Base-by-base conservation (phyloP, 768 basidiomycete species). In the Coprinopsis marcescibilis region DNA sequence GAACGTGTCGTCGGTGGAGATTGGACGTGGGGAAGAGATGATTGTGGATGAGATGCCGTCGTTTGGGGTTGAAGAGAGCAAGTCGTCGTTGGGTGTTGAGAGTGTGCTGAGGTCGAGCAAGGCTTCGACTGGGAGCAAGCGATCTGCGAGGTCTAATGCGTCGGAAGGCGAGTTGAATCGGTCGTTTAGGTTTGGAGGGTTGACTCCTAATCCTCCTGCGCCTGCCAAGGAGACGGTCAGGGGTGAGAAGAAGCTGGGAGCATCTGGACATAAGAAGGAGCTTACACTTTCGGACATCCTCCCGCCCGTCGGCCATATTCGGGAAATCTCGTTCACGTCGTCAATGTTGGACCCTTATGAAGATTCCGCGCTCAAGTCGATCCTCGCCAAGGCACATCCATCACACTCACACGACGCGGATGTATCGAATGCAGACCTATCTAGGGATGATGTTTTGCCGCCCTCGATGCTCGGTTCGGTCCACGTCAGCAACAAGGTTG, bases 241-340 rank as follows among this genome's bases (percentile, higher is more conserved):
- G 39, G 54, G n/a, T 11, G 23, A 6, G 38, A 12, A 3, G 26
- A 36, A 23, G 27, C 27, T 33, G 2, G 20, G 12, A 2, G 35
- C 36, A n/a, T 23, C 24, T 12, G 26, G 12, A 32, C 23, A 21
- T 29, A 55, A 57, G 19, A 54, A 54, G 23, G 71, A 71, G 0
- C 57, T 83, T 40, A 85, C 85, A 2, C 65, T 89, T 19, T 80
- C 85, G 0, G 84, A 89, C 51, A 86, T 89, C 59, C 84, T 89
- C 40, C 86, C 85, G 4, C 78, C 85, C 0, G 71, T 73, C 0
- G 66, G 74, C 10, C 71, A 80, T 53, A 70, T 67, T 14, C 72
- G 72, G 23, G 68, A 74, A 1, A 57, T 76, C 26, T 80, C 80
- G 0, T 64, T 66, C 37, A 26, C 52, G n/a, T 64, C 64, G 3